Conservation (phyloP, 495 filamentous ascomycete species). For the Podospora pseudoanserina region DNA sequence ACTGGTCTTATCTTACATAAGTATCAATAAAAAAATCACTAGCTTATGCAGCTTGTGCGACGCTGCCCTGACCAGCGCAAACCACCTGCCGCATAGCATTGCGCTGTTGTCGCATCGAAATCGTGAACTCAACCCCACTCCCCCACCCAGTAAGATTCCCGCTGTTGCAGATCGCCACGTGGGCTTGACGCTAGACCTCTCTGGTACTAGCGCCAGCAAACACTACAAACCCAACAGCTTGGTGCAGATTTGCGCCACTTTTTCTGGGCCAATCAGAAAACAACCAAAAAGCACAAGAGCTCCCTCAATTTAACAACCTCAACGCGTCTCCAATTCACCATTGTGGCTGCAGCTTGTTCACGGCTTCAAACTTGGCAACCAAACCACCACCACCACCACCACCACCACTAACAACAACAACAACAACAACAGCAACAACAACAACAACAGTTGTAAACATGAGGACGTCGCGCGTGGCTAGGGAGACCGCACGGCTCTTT, state of each 20-base stretch:
- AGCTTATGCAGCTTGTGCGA: not conserved
- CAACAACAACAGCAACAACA: too few species aligned
- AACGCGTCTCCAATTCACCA: not conserved
- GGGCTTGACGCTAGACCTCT: not conserved
- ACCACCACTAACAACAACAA: too few species aligned
- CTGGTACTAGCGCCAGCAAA: not conserved
- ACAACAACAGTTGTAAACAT: slow-evolving; percentile 35
- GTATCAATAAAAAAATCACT: not conserved
- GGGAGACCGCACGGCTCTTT: slow-evolving; percentile 52
- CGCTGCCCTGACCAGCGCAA: not conserved
- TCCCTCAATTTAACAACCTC: not conserved
- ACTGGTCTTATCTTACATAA: not conserved
- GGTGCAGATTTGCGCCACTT: not conserved
- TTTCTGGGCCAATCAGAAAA: not conserved
- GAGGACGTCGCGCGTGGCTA: slow-evolving; percentile 59
- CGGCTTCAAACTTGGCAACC: not conserved
- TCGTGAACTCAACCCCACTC: not conserved
- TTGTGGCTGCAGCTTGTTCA: not conserved
- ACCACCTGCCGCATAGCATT: not conserved
- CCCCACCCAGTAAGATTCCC: slow-evolving; percentile 1
- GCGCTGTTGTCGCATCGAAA: not conserved
- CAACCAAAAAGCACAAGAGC: not conserved
- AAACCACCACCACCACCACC: not conserved
- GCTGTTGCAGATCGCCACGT: not conserved
- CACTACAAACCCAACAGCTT: slow-evolving; percentile 4